Conservation (phyloP, 768 basidiomycete genomes). For the Tubosaeta sp. region DNA sequence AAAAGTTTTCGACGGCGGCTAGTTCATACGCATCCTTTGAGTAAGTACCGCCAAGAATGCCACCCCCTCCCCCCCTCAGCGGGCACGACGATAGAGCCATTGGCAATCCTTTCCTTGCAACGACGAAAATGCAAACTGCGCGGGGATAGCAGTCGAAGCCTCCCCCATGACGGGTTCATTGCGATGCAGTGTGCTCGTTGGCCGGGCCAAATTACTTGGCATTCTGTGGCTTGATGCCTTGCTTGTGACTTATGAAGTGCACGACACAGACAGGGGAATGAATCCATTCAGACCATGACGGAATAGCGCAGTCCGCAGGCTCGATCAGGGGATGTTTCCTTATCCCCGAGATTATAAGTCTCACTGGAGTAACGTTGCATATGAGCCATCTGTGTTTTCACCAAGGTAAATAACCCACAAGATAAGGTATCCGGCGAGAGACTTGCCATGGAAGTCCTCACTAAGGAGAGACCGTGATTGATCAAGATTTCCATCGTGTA, state of each 20-base stretch:
- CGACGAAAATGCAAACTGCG: background rate
- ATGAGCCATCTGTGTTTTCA: background rate
- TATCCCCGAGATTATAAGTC: constrained; percentile 78
- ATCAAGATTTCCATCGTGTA: background rate
- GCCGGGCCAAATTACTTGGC: background rate
- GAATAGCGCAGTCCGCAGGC: constrained; percentile 83
- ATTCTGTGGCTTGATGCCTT: background rate
- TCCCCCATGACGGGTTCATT: background rate
- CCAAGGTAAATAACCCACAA: constrained; percentile 38
- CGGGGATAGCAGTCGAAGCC: background rate
- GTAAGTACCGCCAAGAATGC: constrained; percentile 81
- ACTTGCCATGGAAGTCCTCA: constrained; percentile 75
- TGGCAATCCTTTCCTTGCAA: background rate
- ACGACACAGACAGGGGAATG: constrained; percentile 67
- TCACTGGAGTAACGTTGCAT: constrained; percentile 32
- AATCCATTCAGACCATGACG: constrained; percentile 77
- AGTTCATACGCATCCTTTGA: constrained; percentile 74
- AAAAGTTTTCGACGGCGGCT: constrained; percentile 74
- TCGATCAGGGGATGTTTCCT: constrained; percentile 82
- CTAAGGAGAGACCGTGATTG: constrained; percentile 62
- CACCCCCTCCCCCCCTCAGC: constrained; percentile 71
- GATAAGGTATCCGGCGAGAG: constrained; percentile 79
- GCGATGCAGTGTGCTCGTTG: background rate
- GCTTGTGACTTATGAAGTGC: constrained; percentile 41
- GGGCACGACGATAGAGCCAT: constrained; percentile 36